Base-by-base conservation (phyloP, 2,329 filamentous ascomycete genomes). In the Blastomyces gilchristii region DNA sequence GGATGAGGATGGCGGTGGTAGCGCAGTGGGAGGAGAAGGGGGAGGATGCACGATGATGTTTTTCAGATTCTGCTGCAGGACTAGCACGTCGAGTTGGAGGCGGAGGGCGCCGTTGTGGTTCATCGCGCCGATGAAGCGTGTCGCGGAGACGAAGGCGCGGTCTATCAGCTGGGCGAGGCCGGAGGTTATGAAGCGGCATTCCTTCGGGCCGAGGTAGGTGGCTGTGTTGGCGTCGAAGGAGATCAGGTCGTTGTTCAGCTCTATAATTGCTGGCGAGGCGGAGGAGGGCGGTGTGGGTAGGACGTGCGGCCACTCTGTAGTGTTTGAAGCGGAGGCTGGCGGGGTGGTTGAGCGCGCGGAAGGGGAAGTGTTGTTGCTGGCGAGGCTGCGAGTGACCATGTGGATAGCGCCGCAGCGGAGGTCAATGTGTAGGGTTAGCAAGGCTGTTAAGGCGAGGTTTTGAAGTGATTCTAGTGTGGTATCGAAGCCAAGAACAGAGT, bases 11-110 rank as follows among this genome's bases (percentile, higher is more conserved):
- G 61, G 31, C 53, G 49, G 18, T 39, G 62, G 53, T 37, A 22
- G n/a, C n/a, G n/a, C n/a, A 22, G 9, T 57, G 31, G 50, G 68
- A 63, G 9, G 59, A 31, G 50, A 68, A 63, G n/a, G 60, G 59
- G 18, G 62, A 65, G 18, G 73, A 45, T 54, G 70, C n/a, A 77
- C 69, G 58, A 79, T 91, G 61, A 99, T 87, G 68, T 96, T 96
- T 79, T 96, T 96, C 62, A 99, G 84, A 70, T 96, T 97, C 73
- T 99, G 94, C 76, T 97, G 93, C 60, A 99, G 80, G 50, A 99
- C 94, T 31, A 97, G 82, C 58, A 97, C 91, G 73, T 99, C 96
- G 70, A 97, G 85, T 73, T 91, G 88, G 85, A 99, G 91, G 47
- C 91, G 85, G n/a, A 87, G 85, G 64, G 87, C 90, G 52, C 94